phyloP scores from a whole-genome alignment of 345 rosid genomes.

The Citrus unshiu region DNA sequence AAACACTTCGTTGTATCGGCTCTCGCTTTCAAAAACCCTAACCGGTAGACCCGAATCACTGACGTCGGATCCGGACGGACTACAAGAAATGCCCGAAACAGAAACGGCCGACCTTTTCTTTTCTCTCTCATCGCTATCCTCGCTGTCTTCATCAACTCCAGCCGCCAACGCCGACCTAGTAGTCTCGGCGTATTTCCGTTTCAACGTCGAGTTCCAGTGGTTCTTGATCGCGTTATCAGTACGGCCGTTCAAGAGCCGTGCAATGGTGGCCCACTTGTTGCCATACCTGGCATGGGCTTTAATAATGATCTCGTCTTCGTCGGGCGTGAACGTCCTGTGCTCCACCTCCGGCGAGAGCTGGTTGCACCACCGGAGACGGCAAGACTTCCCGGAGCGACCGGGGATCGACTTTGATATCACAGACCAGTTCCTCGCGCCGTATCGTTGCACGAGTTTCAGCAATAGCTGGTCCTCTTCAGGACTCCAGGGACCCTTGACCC shows the following conservation, averaged over 20 bases:
- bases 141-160: neutral
- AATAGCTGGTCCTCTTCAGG: conserved; percentile 55
- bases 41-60: conserved; percentile 32
- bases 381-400: conserved; percentile 65
- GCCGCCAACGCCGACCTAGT: neutral
- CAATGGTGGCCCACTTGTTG: conserved; percentile 62
- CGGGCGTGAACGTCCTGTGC: conserved; percentile 45
- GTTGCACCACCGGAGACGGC: conserved; percentile 66
- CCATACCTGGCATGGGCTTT: conserved; percentile 49
- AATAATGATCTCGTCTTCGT: conserved; percentile 51
- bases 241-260: conserved; percentile 51
- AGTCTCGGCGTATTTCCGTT: conserved; percentile 24
- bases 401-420: conserved; percentile 45
- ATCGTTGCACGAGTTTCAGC: conserved; percentile 32
- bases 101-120: conserved; percentile 1
- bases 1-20: neutral
- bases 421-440: conserved; percentile 62
- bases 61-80: conserved; percentile 36
- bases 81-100: neutral
- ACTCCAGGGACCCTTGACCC: conserved; percentile 58
- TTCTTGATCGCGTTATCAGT: conserved; percentile 61
- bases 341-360: conserved; percentile 61
- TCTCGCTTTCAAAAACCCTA: conserved; percentile 4
- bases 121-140: neutral
- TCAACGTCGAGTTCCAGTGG: conserved; percentile 66